Percentiles rank a stretch among this genome's conserved stretches.
These are phyloP conservation scores for Erigeron canadensis DNA, from an alignment of 129 eudicot genomes.

Conservation along the genomic window DNA sequence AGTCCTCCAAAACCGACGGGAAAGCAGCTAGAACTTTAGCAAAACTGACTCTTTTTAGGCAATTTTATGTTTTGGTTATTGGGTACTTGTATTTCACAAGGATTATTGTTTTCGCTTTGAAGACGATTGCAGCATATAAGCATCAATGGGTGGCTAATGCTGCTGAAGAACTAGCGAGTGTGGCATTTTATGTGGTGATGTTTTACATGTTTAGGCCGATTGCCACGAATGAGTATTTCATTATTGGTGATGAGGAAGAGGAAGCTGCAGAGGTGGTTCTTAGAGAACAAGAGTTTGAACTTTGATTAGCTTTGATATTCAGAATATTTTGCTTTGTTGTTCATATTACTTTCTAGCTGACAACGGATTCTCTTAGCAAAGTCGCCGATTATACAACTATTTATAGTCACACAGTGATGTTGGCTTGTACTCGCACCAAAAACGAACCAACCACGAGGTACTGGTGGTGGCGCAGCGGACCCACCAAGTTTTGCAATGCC, in stretches of 20 bases:
- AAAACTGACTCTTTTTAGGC: constrained; percentile 31
- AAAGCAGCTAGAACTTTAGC: constrained; percentile 39
- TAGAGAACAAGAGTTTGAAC: constrained; percentile 24
- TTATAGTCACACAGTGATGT: too few relatives aligned
- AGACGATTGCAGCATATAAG: constrained; percentile 27
- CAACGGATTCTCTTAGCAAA: neutral
- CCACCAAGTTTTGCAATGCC: too few relatives aligned
- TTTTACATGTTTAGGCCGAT: constrained; percentile 49
- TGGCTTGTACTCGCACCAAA: too few relatives aligned
- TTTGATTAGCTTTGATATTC: constrained; percentile 9
- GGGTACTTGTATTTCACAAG: constrained; percentile 47
- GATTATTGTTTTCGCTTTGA: constrained; percentile 34
- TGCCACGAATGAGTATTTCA: constrained; percentile 42
- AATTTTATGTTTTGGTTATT: constrained; percentile 26
- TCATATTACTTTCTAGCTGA: constrained; percentile 16
- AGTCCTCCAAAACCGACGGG: constrained; percentile 38
- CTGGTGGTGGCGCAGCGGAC: too few relatives aligned
- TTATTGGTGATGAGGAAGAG: constrained; percentile 30
- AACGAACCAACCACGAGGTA: too few relatives aligned
- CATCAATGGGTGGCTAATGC: constrained; percentile 36
- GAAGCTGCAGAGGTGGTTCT: constrained; percentile 30
- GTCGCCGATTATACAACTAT: neutral
- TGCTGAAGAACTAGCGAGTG: constrained; percentile 36
- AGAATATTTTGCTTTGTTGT: constrained; percentile 12
- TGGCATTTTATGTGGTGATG: constrained; percentile 41